These are phyloP conservation scores for Persicaria tinctoria DNA, from an alignment of 148 eudicot genomes.

Conservation along the genomic window DNA sequence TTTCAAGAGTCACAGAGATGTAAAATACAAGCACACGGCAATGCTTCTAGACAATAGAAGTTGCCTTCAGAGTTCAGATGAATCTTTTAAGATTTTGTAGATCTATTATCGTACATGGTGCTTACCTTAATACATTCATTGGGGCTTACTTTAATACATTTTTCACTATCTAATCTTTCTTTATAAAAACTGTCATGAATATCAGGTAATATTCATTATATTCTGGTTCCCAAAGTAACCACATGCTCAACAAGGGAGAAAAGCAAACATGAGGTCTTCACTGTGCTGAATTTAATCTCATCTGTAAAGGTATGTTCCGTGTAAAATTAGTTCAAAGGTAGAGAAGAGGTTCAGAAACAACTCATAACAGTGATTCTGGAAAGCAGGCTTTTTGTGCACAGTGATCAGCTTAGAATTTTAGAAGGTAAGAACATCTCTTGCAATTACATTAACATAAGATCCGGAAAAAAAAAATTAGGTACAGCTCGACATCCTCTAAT, in stretches of 20 bases:
- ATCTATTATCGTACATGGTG: neutral
- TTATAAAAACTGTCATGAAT: neutral
- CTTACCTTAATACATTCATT: neutral
- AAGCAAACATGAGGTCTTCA: neutral
- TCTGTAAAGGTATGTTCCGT: neutral
- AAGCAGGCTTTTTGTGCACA: neutral
- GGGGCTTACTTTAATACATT: too few relatives aligned
- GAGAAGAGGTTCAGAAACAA: neutral
- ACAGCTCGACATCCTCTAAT: neutral
- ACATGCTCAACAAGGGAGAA: neutral
- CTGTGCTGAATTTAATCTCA: neutral
- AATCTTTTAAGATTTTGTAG: neutral
- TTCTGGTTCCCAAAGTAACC: neutral
- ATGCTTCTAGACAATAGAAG: neutral
- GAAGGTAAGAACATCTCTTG: neutral
- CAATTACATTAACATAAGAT: neutral
- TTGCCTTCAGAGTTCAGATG: neutral
- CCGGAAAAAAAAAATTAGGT: neutral
- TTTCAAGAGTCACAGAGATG: neutral
- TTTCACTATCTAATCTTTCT: neutral
- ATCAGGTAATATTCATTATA: neutral
- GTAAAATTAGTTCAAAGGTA: neutral
- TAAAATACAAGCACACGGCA: neutral
- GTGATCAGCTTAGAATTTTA: neutral
- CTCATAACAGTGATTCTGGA: neutral